Evolutionary conservation across 164 flowering plant genomes (phyloP).

Genomic region (Cinnamomum micranthum): DNA sequence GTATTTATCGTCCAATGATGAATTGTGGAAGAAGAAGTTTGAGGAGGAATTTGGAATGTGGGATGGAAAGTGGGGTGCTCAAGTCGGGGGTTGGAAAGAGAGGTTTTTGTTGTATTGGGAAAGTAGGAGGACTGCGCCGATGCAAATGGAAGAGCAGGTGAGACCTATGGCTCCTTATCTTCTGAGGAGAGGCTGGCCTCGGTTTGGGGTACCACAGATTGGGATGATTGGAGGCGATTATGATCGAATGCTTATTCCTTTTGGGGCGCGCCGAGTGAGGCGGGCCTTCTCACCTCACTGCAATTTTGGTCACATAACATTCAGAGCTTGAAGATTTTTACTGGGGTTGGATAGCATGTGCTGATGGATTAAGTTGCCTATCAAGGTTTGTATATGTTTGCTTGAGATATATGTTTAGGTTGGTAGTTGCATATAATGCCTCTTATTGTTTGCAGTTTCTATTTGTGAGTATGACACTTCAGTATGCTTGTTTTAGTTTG

Average conservation of each 20-base stretch:
- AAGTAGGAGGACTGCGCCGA: constrained; percentile 18
- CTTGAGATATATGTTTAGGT: no score
- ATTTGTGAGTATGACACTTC: no score
- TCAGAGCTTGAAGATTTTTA: neutral
- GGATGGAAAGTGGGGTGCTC: neutral
- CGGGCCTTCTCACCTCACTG: constrained; percentile 14
- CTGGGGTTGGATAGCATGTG: neutral
- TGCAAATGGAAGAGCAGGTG: no score
- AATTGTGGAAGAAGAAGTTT: constrained; percentile 64
- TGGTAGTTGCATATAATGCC: no score
- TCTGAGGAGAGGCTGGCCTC: constrained; percentile 7
- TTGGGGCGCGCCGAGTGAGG: neutral
- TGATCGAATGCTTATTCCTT: constrained; percentile 26
- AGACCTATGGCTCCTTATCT: neutral
- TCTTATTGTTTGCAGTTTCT: no score
- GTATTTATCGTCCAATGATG: constrained; percentile 44
- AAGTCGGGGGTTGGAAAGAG: constrained; percentile 35
- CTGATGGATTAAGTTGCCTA: neutral
- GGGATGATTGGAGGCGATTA: constrained; percentile 37
- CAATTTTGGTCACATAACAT: constrained; percentile 21
- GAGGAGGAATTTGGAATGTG: constrained; percentile 42
- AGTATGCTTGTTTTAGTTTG: no score
- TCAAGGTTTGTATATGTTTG: neutral
- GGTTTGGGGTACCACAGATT: constrained; percentile 11
- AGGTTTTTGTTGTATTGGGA: constrained; percentile 32